Base-by-base conservation (phyloP, 768 basidiomycete genomes). In the Rickenella mellea region DNA sequence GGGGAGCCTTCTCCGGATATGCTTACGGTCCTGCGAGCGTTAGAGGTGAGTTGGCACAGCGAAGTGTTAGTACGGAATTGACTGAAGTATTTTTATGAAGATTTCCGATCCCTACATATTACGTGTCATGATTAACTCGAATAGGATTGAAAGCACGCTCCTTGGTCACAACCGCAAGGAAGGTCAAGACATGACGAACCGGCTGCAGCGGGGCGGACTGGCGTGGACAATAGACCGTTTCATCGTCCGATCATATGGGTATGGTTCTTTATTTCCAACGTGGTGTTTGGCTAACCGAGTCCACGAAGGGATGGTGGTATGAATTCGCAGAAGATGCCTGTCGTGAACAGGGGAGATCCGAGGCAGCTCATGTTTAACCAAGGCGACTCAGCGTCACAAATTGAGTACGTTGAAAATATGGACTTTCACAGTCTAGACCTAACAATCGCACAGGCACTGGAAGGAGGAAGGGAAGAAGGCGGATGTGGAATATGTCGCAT, bases 51-150 rank as follows among this genome's bases (percentile, higher is more conserved):
- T 62, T 27, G n/a, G 19, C 4, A 15, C n/a, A n/a, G 19, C 33
- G 33, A 17, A 11, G 6, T 27, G 19, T 20, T 9, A 33, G 22
- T 10, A 22, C 24, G 27, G n/a, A 15, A 11, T 19, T 26, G n/a
- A 39, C 38, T 50, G 17, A 49, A 27, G 14, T 33, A 25, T 32
- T 41, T 40, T 19, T 50, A n/a, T n/a, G n/a, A n/a, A 97, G 91
- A 69, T 94, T 47, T 69, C 74, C 11, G 69, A 94, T 49, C 71
- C 73, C 27, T 78, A 77, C 45, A 84, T 93, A 2, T 65, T 79
- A 22, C 86, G 91, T 39, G 69, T 92, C 26, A 58, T 99, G 33
- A 82, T 98, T 61, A 90, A 91, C 57, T 66, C 70, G 39, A 62
- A 65, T 17, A 63, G 58, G 33, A 86, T 96, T 39, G 96, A 99